Evolutionary conservation across 305 asterid genomes (phyloP), one percentile per base, ranked within the genome.

Genomic region (Rubia tinctorum): DNA sequence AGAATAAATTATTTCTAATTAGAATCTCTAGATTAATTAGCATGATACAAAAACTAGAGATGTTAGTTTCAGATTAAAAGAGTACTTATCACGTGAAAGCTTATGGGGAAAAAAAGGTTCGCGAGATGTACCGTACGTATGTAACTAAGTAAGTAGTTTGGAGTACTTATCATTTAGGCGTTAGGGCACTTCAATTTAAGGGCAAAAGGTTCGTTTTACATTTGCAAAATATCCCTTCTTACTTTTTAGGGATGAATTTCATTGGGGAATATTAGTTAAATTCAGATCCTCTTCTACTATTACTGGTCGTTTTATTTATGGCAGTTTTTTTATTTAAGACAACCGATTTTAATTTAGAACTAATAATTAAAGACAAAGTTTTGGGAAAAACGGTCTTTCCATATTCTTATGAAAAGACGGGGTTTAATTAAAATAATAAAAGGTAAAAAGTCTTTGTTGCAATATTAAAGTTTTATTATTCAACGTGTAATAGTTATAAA

Each of bases 91-190:
- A 53, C 59, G 59, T 53, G 59, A 53, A 53, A 53, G 59, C 23
- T 53, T 53, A 53, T 53, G 18, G 23, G n/a, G n/a, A 14, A 53
- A 18, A 14, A 49, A 49, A 17, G 5, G 55, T 13, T 49, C 2
- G 2, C 9, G 7, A 15, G 7, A 15, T 51, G 22, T 15, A 53
- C 59, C 59, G 59, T 53, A 53, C 59, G 59, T 53, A 18, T 53
- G 59, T 53, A 53, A 53, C 23, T 53, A 1, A 53, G 17, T 6
- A 18, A 53, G 22, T 53, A 17, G 59, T 53, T 53, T 53, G 59
- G 59, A 53, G 59, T 53, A 53, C 59, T 53, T 53, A 53, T 53
- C 59, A 53, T 53, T 53, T 53, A 53, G 59, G 58, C 58, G 58
- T 51, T 14, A 3, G 14, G 53, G 18, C 55, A 13, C 55, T 49